Evolutionary conservation across 2,329 filamentous ascomycete genomes (phyloP).

Genomic region (Whalleya microplaca): DNA sequence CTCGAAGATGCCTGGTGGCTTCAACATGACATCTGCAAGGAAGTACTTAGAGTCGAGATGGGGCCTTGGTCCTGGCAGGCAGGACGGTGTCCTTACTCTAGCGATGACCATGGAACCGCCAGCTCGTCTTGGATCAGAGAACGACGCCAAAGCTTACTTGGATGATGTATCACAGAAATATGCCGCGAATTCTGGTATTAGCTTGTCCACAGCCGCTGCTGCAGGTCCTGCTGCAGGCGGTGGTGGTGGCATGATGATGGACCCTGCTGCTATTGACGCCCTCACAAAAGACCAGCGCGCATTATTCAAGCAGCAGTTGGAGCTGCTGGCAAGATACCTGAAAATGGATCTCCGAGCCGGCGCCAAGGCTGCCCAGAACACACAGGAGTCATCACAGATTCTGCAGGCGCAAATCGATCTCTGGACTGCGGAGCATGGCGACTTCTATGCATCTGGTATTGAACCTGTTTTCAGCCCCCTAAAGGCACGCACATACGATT

Average conservation of each 20-base stretch:
- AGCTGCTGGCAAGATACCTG: constrained; percentile 91
- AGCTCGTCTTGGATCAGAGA: constrained; percentile 84
- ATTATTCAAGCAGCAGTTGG: constrained; percentile 97
- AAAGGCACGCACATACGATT: constrained; percentile 96
- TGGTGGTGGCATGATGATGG: constrained; percentile 97
- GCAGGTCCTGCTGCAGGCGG: constrained; percentile 72
- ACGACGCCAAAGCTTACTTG: constrained; percentile 89
- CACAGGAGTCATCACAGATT: constrained; percentile 82
- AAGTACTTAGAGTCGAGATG: constrained; percentile 96
- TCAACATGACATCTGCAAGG: constrained; percentile 94
- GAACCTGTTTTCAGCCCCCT: constrained; percentile 91
- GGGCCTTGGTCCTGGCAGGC: constrained; percentile 83
- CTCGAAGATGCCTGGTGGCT: constrained; percentile 99
- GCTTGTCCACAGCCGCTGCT: constrained; percentile 74
- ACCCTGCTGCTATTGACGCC: constrained; percentile 93
- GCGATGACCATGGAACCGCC: constrained; percentile 92
- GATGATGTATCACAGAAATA: constrained; percentile 91
- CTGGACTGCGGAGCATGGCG: constrained; percentile 94
- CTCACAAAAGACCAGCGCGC: constrained; percentile 95
- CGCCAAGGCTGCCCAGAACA: constrained; percentile 87
- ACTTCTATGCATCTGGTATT: constrained; percentile 93
- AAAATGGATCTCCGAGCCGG: constrained; percentile 97
- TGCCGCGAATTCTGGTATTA: constrained; percentile 81
- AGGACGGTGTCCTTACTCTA: constrained; percentile 87
- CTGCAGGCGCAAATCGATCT: constrained; percentile 93